A percentile compares a stretch with the other conserved stretches of the same genome.
phyloP scores from a whole-genome alignment of 31 red algal genomes.

The Porphyra umbilicalis region DNA sequence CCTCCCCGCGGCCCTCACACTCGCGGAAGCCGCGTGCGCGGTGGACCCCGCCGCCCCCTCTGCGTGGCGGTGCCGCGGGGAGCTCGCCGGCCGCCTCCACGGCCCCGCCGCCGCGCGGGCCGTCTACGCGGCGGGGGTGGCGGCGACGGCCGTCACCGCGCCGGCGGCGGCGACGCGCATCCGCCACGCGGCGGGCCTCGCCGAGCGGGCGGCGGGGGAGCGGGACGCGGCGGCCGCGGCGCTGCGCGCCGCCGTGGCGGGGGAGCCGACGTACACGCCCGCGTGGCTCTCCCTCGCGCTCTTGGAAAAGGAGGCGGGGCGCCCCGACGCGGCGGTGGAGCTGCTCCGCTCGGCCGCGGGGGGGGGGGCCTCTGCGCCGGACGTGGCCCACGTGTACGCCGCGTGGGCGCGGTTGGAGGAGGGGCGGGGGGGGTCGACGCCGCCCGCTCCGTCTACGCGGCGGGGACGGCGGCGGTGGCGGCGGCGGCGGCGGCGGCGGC shows the following conservation, averaged over 20 bases:
- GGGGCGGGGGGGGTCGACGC: not conserved
- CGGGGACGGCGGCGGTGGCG: not conserved
- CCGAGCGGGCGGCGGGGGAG: not conserved
- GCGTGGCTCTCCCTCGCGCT: not conserved
- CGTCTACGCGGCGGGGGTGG: not conserved
- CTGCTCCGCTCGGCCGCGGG: not conserved
- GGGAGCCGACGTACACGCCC: not conserved
- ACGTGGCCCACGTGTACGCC: not conserved
- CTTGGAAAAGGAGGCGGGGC: not conserved
- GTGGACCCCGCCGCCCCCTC: not conserved
- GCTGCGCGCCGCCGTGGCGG: not conserved
- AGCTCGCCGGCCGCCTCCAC: not conserved
- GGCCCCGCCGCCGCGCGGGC: not conserved
- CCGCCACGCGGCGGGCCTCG: not conserved
- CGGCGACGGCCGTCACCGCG: not conserved
- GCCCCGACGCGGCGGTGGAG: not conserved
- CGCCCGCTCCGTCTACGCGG: not conserved
- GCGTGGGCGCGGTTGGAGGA: not conserved
- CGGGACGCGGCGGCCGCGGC: not conserved
- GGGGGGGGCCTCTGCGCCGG: not conserved
- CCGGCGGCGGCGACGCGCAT: not conserved
- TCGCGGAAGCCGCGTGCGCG: not conserved
- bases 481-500: not conserved
- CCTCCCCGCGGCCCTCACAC: not conserved
- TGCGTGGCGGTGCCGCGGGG: not conserved